phyloP scores from a whole-genome alignment of 1,284 basidiomycete genomes.

The Boletellus deceptivus region DNA sequence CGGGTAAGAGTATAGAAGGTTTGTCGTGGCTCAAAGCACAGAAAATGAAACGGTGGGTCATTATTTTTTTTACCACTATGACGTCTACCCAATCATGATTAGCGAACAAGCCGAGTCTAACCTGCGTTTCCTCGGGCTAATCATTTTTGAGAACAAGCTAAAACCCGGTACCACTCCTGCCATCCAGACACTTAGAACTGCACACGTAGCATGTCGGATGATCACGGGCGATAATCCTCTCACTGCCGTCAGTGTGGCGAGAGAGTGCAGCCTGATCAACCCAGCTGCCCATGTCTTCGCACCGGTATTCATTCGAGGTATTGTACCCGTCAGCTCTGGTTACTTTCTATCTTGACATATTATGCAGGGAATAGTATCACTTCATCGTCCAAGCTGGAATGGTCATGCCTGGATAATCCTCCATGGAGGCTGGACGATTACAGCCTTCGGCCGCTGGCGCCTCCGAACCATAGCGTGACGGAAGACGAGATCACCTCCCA shows the following conservation, averaged over 20 bases:
- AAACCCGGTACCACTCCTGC: constrained; percentile 92
- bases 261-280: constrained; percentile 91
- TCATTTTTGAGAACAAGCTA: constrained; percentile 99
- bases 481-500: constrained; percentile 70
- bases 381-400: constrained; percentile 75
- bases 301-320: constrained; percentile 79
- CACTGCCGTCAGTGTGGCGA: constrained; percentile 95
- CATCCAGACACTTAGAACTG: constrained; percentile 85
- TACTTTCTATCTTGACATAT: not conserved
- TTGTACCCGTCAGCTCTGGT: constrained; percentile 7
- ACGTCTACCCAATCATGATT: constrained; percentile 7
- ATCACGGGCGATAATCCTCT: constrained; percentile 98
- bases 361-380: constrained; percentile 56
- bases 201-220: constrained; percentile 95
- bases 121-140: constrained; percentile 90
- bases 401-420: constrained; percentile 92
- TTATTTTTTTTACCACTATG: constrained; percentile 2
- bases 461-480: constrained; percentile 67
- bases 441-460: constrained; percentile 76
- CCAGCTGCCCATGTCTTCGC: constrained; percentile 92
- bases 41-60: constrained; percentile 83
- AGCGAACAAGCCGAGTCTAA: constrained; percentile 94
- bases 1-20: constrained; percentile 92
- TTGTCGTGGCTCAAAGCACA: constrained; percentile 98
- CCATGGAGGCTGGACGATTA: constrained; percentile 85